phyloP scores from a whole-genome alignment of 768 basidiomycete species.

The Podaxis carcinomalis region DNA sequence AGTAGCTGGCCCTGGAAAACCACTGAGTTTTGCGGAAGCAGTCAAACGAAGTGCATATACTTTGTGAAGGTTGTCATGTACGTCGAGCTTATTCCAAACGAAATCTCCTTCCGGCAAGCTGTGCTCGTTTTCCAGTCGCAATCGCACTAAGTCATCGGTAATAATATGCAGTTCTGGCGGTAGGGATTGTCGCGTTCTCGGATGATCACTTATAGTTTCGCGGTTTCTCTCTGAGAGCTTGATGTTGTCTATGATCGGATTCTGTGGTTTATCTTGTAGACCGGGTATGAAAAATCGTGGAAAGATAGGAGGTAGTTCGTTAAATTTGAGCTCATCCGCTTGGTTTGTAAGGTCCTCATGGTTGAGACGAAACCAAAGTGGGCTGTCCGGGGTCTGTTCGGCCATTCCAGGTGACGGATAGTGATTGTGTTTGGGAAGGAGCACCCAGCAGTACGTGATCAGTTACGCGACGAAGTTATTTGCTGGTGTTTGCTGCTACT shows the following conservation, averaged over 20 bases:
- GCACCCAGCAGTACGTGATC: too few species aligned
- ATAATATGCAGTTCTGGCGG: conserved; percentile 27
- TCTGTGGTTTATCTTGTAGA: conserved; percentile 70
- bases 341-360: conserved; percentile 1
- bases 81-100: conserved; percentile 7
- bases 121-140: conserved; percentile 8
- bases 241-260: conserved; percentile 67
- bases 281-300: conserved; percentile 58
- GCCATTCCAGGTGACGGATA: not conserved
- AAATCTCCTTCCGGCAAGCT: conserved; percentile 16
- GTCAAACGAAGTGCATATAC: conserved; percentile 17
- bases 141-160: conserved; percentile 13
- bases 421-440: not conserved
- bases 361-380: not conserved
- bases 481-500: not conserved
- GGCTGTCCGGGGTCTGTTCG: not conserved
- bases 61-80: conserved; percentile 15
- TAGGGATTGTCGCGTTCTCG: conserved; percentile 4
- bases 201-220: conserved; percentile 11
- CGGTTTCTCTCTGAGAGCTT: conserved; percentile 24
- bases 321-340: not conserved
- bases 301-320: conserved; percentile 34
- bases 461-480: not conserved
- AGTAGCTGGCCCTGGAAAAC: conserved; percentile 38
- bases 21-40: not conserved